Conservation (phyloP, 768 basidiomycete genomes). For the Mycena latifolia region DNA sequence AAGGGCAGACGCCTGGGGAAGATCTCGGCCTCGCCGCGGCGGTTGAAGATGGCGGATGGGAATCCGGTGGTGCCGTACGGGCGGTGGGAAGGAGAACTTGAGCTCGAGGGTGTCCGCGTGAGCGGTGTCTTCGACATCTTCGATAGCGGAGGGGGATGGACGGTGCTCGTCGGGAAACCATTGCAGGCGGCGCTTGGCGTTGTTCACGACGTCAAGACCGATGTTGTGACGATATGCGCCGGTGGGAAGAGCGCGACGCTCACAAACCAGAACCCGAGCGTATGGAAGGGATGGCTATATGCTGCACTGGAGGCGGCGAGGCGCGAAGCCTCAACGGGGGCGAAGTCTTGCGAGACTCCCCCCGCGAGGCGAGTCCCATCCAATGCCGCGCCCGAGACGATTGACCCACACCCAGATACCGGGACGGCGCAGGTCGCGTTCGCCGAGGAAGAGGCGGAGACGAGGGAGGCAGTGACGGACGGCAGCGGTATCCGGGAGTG, state of each 20-base stretch:
- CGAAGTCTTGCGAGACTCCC: neutral
- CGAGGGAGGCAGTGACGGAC: too few species aligned
- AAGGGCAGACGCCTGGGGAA: neutral
- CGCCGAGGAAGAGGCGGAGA: too few species aligned
- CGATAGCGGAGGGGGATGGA: conserved; percentile 35
- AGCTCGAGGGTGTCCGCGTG: conserved; percentile 19
- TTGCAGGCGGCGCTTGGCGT: conserved; percentile 27
- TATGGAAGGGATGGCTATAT: too few species aligned
- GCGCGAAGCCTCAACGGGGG: conserved; percentile 19
- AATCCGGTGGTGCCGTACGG: conserved; percentile 33
- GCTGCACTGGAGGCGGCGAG: neutral
- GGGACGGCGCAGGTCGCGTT: too few species aligned
- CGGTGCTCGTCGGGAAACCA: conserved; percentile 35
- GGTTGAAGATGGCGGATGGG: conserved; percentile 49
- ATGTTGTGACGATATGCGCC: too few species aligned
- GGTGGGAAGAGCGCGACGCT: too few species aligned
- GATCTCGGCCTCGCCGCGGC: conserved; percentile 18
- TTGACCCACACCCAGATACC: too few species aligned
- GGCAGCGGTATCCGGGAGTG: too few species aligned
- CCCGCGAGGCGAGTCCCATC: conserved; percentile 6
- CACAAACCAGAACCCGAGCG: too few species aligned
- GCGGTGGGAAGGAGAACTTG: conserved; percentile 36
- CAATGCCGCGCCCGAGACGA: too few species aligned
- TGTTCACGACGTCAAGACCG: too few species aligned
- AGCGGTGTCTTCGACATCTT: conserved; percentile 39